Evolutionary conservation across 1,284 basidiomycete genomes (phyloP), one percentile per base, ranked within the genome.

Genomic region (Fomitiporia mediterranea): DNA sequence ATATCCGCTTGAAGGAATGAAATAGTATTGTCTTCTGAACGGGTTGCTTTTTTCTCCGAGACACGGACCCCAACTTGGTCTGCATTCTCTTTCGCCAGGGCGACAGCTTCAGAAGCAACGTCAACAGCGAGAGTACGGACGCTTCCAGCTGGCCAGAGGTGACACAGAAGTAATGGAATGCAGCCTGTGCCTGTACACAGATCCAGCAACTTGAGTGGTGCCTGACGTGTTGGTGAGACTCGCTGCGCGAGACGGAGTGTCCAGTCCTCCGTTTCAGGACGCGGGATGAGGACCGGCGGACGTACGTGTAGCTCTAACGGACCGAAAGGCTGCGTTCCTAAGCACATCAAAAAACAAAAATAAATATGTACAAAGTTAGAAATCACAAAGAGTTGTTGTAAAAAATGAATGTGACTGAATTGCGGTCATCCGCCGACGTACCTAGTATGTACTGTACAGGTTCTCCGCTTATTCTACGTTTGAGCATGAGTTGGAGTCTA

Each of bases 361-460:
- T 21, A 8, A 35, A 32, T 32, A 30, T n/a, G n/a, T n/a, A 30
- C 2, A 2, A 54, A 34, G 52, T 28, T 50, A 61, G 35, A 47
- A n/a, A n/a, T n/a, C n/a, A n/a, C n/a, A n/a, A n/a, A n/a, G n/a
- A n/a, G n/a, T n/a, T n/a, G n/a, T n/a, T n/a, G n/a, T n/a, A n/a
- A n/a, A n/a, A n/a, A n/a, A 55, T 52, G 53, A 38, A 44, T 60
- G 56, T 30, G 55, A 60, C 56, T 49, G 35, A 57, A 34, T 53
- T 30, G 49, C 42, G 25, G 48, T 39, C 23, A 49, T 19, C 44
- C 42, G 23, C 15, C 15, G 11, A 25, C 46, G 23, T 66, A 91
- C 93, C 92, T 38, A 96, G 77, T 62, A 96, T 88, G 67, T 95
- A 96, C 65, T 95, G 91, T n/a, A 95, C 74, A 0, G 93, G 93